A percentile compares a stretch with the other conserved stretches of the same genome.
These are phyloP conservation scores for Dacryopinax primogenitus DNA, from an alignment of 768 basidiomycete genomes.

Conservation along the genomic window DNA sequence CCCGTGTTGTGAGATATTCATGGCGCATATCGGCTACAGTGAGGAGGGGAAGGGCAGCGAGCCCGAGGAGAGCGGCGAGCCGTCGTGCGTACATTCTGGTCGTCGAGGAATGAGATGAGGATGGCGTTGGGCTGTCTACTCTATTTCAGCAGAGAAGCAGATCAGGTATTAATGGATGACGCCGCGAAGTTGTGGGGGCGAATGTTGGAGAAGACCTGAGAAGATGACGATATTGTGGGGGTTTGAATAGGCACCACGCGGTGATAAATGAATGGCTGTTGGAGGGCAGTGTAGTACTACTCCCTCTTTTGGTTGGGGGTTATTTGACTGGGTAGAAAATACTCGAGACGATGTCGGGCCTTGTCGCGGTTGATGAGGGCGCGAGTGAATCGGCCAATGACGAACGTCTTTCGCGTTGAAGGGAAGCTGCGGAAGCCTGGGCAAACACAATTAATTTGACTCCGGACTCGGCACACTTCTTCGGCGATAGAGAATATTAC, in stretches of 20 bases:
- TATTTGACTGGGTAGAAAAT: not conserved
- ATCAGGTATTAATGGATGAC: not conserved
- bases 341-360: not conserved
- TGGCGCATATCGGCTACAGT: not conserved
- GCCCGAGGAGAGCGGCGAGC: not conserved
- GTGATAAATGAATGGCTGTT: not conserved
- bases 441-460: no score
- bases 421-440: no score
- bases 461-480: no score
- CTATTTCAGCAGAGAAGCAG: not conserved
- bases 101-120: not conserved
- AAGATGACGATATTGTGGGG: not conserved
- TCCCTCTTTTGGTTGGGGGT: not conserved
- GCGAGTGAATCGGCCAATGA: not conserved
- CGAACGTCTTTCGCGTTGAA: no score
- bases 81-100: not conserved
- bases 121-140: not conserved
- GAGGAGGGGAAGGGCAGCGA: not conserved
- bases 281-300: not conserved
- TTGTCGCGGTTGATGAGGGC: no score
- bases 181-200: not conserved
- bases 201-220: not conserved
- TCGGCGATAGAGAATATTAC: no score
- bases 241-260: not conserved
- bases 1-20: not conserved